phyloP scores from a whole-genome alignment of 2,329 filamentous ascomycete genomes.

The Beauveria sp. region DNA sequence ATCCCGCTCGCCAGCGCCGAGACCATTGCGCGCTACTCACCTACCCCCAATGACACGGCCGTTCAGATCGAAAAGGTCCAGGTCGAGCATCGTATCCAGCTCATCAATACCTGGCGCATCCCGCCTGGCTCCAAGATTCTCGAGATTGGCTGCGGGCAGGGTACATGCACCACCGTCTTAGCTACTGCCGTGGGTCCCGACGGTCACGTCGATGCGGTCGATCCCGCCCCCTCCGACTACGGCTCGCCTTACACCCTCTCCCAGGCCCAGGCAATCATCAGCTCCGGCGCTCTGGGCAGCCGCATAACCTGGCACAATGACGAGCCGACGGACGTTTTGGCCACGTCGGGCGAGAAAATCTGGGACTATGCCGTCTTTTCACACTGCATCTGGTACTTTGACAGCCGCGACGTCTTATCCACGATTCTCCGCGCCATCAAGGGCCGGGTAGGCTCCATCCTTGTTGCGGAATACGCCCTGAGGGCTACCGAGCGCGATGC shows the following conservation, averaged over 20 bases:
- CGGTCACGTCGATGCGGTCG: slow-evolving; percentile 42
- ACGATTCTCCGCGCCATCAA: slow-evolving; percentile 17
- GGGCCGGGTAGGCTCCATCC: slow-evolving; percentile 15
- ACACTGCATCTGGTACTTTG: slow-evolving; percentile 49
- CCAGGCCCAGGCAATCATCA: slow-evolving; percentile 40
- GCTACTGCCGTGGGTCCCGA: slow-evolving; percentile 37
- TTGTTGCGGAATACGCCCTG: slow-evolving; percentile 23
- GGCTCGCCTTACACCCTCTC: slow-evolving; percentile 41
- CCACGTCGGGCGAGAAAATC: slow-evolving; percentile 14
- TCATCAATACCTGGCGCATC: slow-evolving; percentile 30
- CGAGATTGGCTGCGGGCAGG: slow-evolving; percentile 54
- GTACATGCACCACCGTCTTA: slow-evolving; percentile 47
- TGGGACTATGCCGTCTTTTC: slow-evolving; percentile 41
- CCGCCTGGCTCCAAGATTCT: slow-evolving; percentile 36
- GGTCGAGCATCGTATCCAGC: slow-evolving; percentile 28
- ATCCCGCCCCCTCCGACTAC: slow-evolving; percentile 44
- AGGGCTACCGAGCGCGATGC: slow-evolving; percentile 30
- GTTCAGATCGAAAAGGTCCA: slow-evolving; percentile 17
- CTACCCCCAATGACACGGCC: slow-evolving; percentile 4
- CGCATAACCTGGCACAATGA: slow-evolving; percentile 37
- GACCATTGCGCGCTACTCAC: slow-evolving; percentile 6
- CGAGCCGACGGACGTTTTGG: slow-evolving; percentile 29
- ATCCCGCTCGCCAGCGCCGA: slow-evolving; percentile 8
- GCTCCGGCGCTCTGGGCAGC: slow-evolving; percentile 28
- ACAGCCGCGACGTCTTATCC: slow-evolving; percentile 23